phyloP scores from a whole-genome alignment of 257 asterid species.

The Catharanthus roseus region DNA sequence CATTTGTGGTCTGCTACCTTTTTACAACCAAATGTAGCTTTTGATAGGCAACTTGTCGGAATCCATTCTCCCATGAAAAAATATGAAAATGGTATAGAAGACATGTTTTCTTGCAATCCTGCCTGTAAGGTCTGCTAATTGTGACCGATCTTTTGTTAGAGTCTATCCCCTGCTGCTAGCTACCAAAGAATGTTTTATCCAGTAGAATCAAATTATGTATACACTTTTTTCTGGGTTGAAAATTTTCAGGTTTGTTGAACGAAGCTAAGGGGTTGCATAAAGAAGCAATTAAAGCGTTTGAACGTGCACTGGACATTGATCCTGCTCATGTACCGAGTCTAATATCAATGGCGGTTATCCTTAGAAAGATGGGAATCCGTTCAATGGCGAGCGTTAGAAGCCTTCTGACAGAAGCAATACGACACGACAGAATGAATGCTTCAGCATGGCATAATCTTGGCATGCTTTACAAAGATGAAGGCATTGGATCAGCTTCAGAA shows the following conservation, averaged over 20 bases:
- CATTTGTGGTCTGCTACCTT: no score
- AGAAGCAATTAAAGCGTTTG: slow-evolving; percentile 59
- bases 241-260: slow-evolving; percentile 61
- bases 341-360: slow-evolving; percentile 53
- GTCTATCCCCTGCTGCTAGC: no score
- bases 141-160: no score
- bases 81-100: no score
- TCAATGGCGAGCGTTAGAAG: slow-evolving; percentile 46
- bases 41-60: no score
- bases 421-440: slow-evolving; percentile 56
- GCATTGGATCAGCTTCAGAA: slow-evolving; percentile 40
- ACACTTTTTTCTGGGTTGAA: slow-evolving; percentile 4
- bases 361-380: slow-evolving; percentile 39
- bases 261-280: slow-evolving; percentile 55
- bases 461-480: slow-evolving; percentile 55
- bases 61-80: no score
- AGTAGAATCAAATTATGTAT: background rate
- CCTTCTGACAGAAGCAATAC: slow-evolving; percentile 69
- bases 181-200: no score
- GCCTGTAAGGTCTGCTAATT: no score
- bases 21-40: no score
- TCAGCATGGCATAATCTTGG: slow-evolving; percentile 86
- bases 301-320: slow-evolving; percentile 53
- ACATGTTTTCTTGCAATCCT: no score
- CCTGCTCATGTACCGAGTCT: slow-evolving; percentile 74